Evolutionary conservation across 2,329 filamentous ascomycete species (phyloP).

Genomic region (Hymenoscyphus fructigenus): DNA sequence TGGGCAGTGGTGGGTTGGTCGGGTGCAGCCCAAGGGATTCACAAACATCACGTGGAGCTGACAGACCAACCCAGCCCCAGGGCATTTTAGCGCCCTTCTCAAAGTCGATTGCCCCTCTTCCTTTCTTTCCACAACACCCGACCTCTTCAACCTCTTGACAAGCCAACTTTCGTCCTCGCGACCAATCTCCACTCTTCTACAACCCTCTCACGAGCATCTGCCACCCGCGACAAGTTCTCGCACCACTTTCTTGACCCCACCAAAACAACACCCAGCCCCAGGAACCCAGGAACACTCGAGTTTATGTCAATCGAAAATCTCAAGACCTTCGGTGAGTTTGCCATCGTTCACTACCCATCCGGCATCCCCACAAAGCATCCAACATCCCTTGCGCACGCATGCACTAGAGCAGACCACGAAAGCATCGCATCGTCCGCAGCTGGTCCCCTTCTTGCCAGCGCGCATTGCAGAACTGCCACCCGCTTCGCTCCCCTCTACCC

Average conservation of each 20-base stretch:
- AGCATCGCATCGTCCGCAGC: background rate
- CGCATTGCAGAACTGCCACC: slow-evolving; percentile 1
- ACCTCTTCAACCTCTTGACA: slow-evolving; percentile 11
- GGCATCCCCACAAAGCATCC: background rate
- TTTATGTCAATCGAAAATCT: slow-evolving; percentile 99
- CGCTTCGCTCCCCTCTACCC: background rate
- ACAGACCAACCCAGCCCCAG: background rate
- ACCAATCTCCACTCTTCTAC: slow-evolving; percentile 22
- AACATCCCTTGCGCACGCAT: background rate
- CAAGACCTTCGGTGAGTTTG: slow-evolving; percentile 80
- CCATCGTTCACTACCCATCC: background rate
- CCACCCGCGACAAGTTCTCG: slow-evolving; percentile 27
- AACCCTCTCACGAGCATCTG: slow-evolving; percentile 15
- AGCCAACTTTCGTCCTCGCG: slow-evolving; percentile 8
- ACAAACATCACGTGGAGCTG: too few relatives aligned
- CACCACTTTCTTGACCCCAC: slow-evolving; percentile 18
- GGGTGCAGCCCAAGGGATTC: too few relatives aligned
- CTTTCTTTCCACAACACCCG: slow-evolving; percentile 4
- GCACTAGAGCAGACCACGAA: background rate
- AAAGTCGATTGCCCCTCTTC: slow-evolving; percentile 1
- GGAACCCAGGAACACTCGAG: slow-evolving; percentile 66
- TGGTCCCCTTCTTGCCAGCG: background rate
- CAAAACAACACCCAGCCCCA: slow-evolving; percentile 29
- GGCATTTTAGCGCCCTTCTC: background rate
- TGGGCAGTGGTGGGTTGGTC: too few relatives aligned